phyloP scores from a whole-genome alignment of 306 rosid species.

The Adenanthera pavonina region DNA sequence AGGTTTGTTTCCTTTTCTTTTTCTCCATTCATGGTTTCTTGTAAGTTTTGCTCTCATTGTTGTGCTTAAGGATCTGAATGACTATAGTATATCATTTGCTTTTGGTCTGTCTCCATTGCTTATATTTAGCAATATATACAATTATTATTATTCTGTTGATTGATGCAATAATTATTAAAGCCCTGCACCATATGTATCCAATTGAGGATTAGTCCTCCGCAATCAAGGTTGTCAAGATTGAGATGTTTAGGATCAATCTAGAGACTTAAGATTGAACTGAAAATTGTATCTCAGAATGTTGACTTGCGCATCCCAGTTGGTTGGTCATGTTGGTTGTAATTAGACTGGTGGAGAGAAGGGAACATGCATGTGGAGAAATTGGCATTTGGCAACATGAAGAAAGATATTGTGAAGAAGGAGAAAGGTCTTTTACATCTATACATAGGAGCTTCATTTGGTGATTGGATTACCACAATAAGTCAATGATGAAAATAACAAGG shows the following conservation, averaged over 20 bases:
- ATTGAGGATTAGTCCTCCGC: background rate
- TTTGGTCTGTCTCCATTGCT: background rate
- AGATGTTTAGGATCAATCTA: background rate
- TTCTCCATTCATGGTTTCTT: constrained; percentile 24
- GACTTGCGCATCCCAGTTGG: background rate
- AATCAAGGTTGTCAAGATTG: background rate
- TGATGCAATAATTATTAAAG: constrained; percentile 13
- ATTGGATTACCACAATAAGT: background rate
- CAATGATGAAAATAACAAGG: background rate
- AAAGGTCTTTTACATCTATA: background rate
- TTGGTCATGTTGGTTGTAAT: background rate
- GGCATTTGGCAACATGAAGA: background rate
- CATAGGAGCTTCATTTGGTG: background rate
- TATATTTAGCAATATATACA: constrained; percentile 4
- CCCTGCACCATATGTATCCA: background rate
- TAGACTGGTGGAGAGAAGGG: background rate
- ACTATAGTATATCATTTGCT: background rate
- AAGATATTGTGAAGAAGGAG: background rate
- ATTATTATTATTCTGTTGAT: constrained; percentile 3
- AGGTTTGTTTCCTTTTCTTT: constrained; percentile 55
- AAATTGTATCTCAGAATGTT: background rate
- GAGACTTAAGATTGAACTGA: background rate
- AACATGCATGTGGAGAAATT: background rate
- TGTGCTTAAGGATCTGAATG: constrained; percentile 22
- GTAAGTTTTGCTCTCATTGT: constrained; percentile 20